phyloP scores from a whole-genome alignment of 78 protist genomes.

The Dictyostelium intermedium region DNA sequence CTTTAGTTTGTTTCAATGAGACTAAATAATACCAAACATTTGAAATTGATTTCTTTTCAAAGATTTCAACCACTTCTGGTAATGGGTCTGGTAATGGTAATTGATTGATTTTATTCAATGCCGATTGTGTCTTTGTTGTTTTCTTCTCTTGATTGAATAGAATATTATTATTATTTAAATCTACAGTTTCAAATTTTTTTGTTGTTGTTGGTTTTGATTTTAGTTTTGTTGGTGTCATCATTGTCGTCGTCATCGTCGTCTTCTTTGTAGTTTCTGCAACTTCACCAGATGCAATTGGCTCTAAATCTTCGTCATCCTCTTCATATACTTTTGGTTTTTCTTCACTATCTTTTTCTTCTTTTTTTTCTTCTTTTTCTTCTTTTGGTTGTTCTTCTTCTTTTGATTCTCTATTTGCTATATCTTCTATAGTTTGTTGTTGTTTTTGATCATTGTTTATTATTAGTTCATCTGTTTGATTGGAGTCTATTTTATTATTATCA shows the following conservation, averaged over 20 bases:
- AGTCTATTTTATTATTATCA: neutral
- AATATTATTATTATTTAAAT: neutral
- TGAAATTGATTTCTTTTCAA: neutral
- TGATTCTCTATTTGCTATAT: neutral
- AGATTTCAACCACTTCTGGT: neutral
- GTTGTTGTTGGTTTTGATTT: neutral
- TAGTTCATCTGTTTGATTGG: neutral
- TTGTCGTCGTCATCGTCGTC: neutral
- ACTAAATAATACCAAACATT: neutral
- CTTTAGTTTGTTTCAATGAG: neutral
- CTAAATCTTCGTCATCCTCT: neutral
- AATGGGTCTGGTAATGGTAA: conserved; percentile 6
- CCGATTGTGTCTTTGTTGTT: neutral
- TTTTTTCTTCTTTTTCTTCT: neutral
- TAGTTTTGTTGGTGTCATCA: neutral
- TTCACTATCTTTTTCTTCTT: neutral
- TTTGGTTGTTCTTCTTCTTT: neutral
- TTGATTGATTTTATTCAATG: neutral
- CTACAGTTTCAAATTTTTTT: neutral
- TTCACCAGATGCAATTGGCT: neutral
- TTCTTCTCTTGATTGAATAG: neutral
- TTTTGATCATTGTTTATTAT: neutral
- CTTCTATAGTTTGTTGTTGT: neutral
- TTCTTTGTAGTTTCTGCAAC: neutral
- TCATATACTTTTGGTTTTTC: neutral